These are phyloP conservation scores for Trichoderma oligosporum DNA, from an alignment of 2,329 filamentous ascomycete genomes.

Conservation along the genomic window DNA sequence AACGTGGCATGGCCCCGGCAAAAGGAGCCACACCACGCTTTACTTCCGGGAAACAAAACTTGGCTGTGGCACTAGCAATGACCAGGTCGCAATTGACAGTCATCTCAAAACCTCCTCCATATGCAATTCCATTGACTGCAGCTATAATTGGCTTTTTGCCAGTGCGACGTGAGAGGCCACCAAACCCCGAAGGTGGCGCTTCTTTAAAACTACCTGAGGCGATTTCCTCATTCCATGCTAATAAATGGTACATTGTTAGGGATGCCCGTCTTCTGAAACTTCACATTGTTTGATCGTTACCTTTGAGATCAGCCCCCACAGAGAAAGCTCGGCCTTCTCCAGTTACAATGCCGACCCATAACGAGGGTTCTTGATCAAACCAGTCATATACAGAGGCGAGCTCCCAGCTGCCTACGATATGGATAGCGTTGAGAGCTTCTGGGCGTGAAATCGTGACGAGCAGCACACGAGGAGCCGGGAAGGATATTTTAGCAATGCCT, in stretches of 20 bases:
- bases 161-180: constrained; percentile 49
- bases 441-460: constrained; percentile 2
- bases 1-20: constrained; percentile 49
- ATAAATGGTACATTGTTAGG: constrained; percentile 53
- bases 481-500: not conserved
- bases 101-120: constrained; percentile 57
- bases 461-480: constrained; percentile 3
- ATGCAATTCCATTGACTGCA: constrained; percentile 55
- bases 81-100: constrained; percentile 53
- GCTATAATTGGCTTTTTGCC: constrained; percentile 61
- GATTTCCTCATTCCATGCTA: constrained; percentile 32
- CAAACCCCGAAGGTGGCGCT: constrained; percentile 34
- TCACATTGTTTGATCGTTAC: not conserved
- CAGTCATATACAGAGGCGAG: constrained; percentile 48
- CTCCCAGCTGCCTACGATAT: constrained; percentile 37
- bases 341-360: constrained; percentile 48
- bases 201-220: constrained; percentile 24
- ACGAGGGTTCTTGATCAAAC: constrained; percentile 49
- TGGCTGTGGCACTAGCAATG: constrained; percentile 48
- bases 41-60: constrained; percentile 52
- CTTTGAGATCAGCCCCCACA: constrained; percentile 51
- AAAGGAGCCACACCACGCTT: constrained; percentile 52
- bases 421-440: not conserved
- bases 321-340: constrained; percentile 53
- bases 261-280: not conserved